Percentiles rank a stretch among this genome's conserved stretches.
Conservation (phyloP, 1,139 yeast genomes). For the Kodamaea sp. region DNA sequence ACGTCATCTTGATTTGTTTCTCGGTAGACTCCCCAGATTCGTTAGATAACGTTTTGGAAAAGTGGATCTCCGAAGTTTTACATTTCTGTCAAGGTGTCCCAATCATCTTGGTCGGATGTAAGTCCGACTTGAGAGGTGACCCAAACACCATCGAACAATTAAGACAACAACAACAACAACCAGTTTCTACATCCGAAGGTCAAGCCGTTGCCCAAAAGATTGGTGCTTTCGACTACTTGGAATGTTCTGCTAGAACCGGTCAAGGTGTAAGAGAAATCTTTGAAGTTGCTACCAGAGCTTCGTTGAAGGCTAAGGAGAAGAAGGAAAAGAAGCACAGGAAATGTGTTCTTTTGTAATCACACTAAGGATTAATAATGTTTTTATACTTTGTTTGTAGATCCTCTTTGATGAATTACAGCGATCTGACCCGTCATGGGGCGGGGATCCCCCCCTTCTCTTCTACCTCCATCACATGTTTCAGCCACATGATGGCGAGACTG, state of each 20-base stretch:
- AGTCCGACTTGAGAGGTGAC: conserved; percentile 86
- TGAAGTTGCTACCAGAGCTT: conserved; percentile 90
- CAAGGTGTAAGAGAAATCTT: conserved; percentile 90
- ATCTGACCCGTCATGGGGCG: not conserved
- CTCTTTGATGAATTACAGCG: not conserved
- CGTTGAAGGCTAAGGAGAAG: conserved; percentile 65
- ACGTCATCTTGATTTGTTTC: conserved; percentile 89
- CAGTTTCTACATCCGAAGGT: conserved; percentile 79
- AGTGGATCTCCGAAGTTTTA: conserved; percentile 92
- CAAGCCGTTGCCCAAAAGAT: conserved; percentile 82
- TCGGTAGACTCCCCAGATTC: conserved; percentile 92
- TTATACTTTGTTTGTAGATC: not conserved
- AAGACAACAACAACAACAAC: conserved; percentile 72
- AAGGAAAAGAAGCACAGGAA: conserved; percentile 52
- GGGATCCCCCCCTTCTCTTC: not conserved
- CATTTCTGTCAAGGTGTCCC: conserved; percentile 97
- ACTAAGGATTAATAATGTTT: not conserved
- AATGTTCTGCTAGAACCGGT: conserved; percentile 92
- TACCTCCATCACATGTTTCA: conserved; percentile 1
- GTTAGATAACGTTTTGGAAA: conserved; percentile 87
- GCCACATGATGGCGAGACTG: conserved; percentile 3
- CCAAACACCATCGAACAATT: conserved; percentile 73
- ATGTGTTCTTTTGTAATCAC: conserved; percentile 57
- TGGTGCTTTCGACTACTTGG: conserved; percentile 84
- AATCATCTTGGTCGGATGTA: conserved; percentile 89